A percentile compares a stretch with the other conserved stretches of the same genome.
These are phyloP conservation scores for Knufia petricola DNA, from an alignment of 2,329 filamentous ascomycete species.

Conservation along the genomic window DNA sequence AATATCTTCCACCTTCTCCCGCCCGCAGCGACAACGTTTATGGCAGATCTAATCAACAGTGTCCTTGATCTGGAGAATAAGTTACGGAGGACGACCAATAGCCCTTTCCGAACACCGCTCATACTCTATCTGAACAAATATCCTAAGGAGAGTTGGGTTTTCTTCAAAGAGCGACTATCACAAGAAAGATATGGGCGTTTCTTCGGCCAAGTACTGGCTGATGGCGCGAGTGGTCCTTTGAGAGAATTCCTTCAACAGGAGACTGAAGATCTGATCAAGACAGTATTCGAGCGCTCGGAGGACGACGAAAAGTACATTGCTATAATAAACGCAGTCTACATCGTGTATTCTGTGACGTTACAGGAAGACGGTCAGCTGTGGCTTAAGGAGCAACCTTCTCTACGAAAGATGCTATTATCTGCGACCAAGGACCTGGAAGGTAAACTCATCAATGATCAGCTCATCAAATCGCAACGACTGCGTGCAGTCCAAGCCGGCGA, in stretches of 20 bases:
- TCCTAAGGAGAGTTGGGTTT: constrained; percentile 73
- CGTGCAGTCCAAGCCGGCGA: constrained; percentile 83
- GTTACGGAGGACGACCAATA: constrained; percentile 76
- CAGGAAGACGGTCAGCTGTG: constrained; percentile 57
- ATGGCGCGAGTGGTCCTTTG: constrained; percentile 63
- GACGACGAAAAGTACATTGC: constrained; percentile 62
- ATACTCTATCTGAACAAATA: constrained; percentile 93
- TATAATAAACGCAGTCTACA: constrained; percentile 77
- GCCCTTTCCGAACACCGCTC: constrained; percentile 80
- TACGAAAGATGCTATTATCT: constrained; percentile 50
- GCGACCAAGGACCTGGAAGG: constrained; percentile 71
- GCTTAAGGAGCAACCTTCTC: constrained; percentile 47
- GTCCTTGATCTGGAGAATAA: constrained; percentile 82
- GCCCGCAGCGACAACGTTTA: constrained; percentile 78
- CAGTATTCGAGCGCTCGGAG: constrained; percentile 54
- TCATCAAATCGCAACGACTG: constrained; percentile 65
- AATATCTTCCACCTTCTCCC: constrained; percentile 97
- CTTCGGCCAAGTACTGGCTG: constrained; percentile 73
- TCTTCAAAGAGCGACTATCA: constrained; percentile 68
- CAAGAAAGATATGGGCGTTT: constrained; percentile 84
- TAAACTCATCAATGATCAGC: constrained; percentile 58
- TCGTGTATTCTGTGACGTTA: constrained; percentile 67
- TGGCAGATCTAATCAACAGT: constrained; percentile 78
- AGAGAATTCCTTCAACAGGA: constrained; percentile 66
- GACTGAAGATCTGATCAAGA: constrained; percentile 60